Base-by-base conservation (phyloP, 257 asterid genomes). In the Haberlea rhodopensis region DNA sequence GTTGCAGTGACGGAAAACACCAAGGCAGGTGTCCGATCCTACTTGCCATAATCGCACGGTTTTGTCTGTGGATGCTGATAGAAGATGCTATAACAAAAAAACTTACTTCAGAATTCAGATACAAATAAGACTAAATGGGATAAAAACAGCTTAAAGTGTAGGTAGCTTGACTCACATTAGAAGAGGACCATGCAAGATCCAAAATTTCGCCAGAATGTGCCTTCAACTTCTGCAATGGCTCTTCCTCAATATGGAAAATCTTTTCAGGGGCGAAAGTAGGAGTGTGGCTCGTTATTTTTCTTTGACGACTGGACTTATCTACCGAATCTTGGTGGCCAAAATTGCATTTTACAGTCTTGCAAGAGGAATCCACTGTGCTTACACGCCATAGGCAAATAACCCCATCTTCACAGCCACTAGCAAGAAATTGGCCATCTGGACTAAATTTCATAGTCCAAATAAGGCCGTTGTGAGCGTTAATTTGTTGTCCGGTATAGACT, bases 401-500 rank as follows among this genome's bases (percentile, higher is more conserved):
- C 28, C 98, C 95, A 43, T 91, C 96, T 73, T 80, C 94, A 46
- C 98, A 95, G 0, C 90, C 95, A 67, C 85, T 88, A 8, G 98
- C 96, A 51, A 91, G 60, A 80, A 69, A 86, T 19, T 73, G 71
- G 7, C 96, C 91, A 60, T 91, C 91, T 0, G 90, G 91, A 40
- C 98, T 88, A 52, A 86, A 88, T 79, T 83, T 86, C 95, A 91
- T 81, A 1, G 91, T 70, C 89, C 83, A 66, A 29, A 91, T 85
- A 22, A 66, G 69, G 19, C 96, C 96, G 0, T 61, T 48, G 46
- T 91, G 98, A 24, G 91, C 94, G 31, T 67, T 66, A 59, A 91
- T 60, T 65, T 80, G 82, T 75, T 91, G 95, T 29, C 82, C 89
- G 0, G 59, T 25, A 52, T 68, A 86, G 6, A 90, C 73, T 3